Percentiles rank a stretch among this genome's conserved stretches.
Conservation (phyloP, 192 early-diverging fungal genomes). For the Coemansia sp. region DNA sequence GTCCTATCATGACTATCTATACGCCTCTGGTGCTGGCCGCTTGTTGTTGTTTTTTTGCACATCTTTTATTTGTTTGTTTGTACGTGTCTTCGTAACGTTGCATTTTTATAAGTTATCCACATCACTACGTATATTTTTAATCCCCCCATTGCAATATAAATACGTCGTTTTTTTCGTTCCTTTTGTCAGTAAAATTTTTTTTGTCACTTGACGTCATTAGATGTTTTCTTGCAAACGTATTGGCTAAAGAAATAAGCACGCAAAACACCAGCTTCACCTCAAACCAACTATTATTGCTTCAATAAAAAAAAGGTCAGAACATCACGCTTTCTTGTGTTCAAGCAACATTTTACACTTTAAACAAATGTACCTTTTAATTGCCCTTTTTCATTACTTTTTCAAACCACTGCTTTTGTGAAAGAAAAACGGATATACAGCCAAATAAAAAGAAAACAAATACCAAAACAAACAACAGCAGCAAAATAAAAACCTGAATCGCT, state of each 20-base stretch:
- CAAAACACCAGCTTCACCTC: too few relatives aligned
- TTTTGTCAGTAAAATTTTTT: conserved; percentile 2
- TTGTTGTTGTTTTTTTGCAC: neutral
- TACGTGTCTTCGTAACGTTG: neutral
- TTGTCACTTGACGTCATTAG: neutral
- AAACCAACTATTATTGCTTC: too few relatives aligned
- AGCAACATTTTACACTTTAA: too few relatives aligned
- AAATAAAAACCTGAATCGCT: neutral
- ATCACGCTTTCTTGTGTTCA: too few relatives aligned
- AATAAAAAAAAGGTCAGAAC: neutral
- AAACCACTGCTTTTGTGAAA: too few relatives aligned
- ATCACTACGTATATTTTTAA: too few relatives aligned
- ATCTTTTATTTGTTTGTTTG: conserved; percentile 12
- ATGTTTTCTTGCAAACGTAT: too few relatives aligned
- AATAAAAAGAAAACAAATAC: neutral
- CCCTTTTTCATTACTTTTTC: too few relatives aligned
- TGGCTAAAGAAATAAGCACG: too few relatives aligned
- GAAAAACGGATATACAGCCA: too few relatives aligned
- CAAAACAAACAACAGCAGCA: neutral
- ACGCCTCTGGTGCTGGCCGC: neutral
- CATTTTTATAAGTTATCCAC: neutral
- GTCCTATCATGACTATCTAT: conserved; percentile 5
- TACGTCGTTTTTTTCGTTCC: neutral
- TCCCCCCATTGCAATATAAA: too few relatives aligned
- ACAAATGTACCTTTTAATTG: too few relatives aligned